Percentiles rank a stretch among this genome's conserved stretches.
These are phyloP conservation scores for Pythium volutum DNA, from an alignment of 352 stramenopile species.

Conservation along the genomic window DNA sequence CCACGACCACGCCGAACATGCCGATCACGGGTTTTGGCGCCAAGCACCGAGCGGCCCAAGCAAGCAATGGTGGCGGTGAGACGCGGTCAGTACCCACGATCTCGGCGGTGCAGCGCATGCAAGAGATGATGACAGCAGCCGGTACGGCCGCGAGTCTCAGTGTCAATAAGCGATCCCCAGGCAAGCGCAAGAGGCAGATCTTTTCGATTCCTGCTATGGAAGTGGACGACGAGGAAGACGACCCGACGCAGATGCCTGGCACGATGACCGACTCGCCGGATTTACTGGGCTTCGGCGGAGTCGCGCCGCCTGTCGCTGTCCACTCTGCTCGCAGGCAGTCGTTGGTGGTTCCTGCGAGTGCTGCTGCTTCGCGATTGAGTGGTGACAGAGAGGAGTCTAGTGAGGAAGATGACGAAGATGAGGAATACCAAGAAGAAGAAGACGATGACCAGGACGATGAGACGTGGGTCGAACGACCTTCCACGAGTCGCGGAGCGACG, in stretches of 20 bases:
- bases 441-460: slow-evolving; percentile 8
- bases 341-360: neutral
- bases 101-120: slow-evolving; percentile 16
- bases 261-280: slow-evolving; percentile 18
- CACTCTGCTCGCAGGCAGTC: neutral
- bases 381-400: neutral
- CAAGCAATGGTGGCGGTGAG: neutral
- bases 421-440: neutral
- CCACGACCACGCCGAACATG: slow-evolving; percentile 8
- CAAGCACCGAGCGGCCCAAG: neutral
- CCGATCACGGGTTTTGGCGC: slow-evolving; percentile 2
- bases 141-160: neutral
- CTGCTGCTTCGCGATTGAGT: neutral
- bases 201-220: slow-evolving; percentile 16
- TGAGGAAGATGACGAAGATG: neutral
- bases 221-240: slow-evolving; percentile 7
- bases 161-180: neutral
- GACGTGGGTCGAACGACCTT: slow-evolving; percentile 4
- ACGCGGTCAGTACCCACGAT: slow-evolving; percentile 10
- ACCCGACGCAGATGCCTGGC: slow-evolving; percentile 9
- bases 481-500: neutral
- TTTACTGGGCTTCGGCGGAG: slow-evolving; percentile 19
- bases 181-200: slow-evolving; percentile 25
- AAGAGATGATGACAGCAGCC: slow-evolving; percentile 9
- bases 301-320: slow-evolving; percentile 8